Evolutionary conservation across 2,329 filamentous ascomycete genomes (phyloP).

Genomic region (Oidium heveae): DNA sequence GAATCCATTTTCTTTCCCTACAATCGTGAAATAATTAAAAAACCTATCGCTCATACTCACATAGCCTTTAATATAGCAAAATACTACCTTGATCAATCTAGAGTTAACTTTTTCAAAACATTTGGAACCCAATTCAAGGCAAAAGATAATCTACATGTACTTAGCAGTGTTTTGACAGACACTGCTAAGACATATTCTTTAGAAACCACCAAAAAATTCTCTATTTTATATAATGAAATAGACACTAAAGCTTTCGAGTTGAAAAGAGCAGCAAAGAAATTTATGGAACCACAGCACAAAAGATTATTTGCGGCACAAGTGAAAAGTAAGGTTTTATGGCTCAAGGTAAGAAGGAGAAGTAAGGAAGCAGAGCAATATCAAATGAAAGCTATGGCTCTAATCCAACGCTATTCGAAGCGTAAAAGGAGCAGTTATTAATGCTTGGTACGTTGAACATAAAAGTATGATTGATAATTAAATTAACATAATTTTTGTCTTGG

Average conservation of each 20-base stretch:
- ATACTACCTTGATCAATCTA: no score
- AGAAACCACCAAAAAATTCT: no score
- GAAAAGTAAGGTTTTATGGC: constrained; percentile 29
- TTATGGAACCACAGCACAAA: constrained; percentile 19
- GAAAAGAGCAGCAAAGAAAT: background rate
- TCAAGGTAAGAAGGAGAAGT: constrained; percentile 24
- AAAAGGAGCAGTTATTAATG: no score
- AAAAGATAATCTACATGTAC: background rate
- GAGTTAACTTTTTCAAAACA: background rate
- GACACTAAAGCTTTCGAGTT: no score
- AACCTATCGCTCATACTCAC: no score
- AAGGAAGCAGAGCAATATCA: constrained; percentile 23
- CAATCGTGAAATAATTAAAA: no score
- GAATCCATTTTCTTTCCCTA: background rate
- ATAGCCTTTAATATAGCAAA: no score
- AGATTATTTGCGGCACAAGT: constrained; percentile 27
- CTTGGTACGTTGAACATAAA: no score
- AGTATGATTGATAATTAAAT: no score
- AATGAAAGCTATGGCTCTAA: constrained; percentile 17
- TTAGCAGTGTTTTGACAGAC: background rate
- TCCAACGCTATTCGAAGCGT: no score
- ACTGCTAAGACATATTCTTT: constrained; percentile 5
- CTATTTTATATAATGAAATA: no score
- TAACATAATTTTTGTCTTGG: no score
- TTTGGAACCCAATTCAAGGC: background rate